Percentiles rank a stretch among this genome's conserved stretches.
These are phyloP conservation scores for Celoporthe dispersa DNA, from an alignment of 2,329 filamentous ascomycete species.

Conservation along the genomic window DNA sequence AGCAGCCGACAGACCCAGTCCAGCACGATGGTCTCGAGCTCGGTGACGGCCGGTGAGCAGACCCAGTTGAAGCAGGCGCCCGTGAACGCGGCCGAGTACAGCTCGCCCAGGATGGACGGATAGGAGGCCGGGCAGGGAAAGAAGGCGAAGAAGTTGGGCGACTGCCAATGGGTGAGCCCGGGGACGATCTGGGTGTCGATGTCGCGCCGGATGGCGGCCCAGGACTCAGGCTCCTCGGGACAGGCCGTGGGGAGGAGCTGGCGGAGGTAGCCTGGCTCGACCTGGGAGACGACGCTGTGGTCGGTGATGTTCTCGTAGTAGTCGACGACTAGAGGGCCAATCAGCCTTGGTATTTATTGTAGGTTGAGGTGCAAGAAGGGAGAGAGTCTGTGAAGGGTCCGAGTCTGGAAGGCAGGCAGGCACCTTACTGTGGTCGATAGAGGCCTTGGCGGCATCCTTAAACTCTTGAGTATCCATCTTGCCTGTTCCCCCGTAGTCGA, in stretches of 20 bases:
- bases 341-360: slow-evolving; percentile 11
- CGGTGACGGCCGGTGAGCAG: slow-evolving; percentile 88
- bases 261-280: slow-evolving; percentile 84
- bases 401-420: no score
- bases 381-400: no score
- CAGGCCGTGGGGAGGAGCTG: slow-evolving; percentile 73
- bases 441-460: slow-evolving; percentile 73
- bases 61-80: slow-evolving; percentile 97
- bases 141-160: slow-evolving; percentile 94
- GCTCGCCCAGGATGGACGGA: slow-evolving; percentile 85
- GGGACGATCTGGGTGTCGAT: slow-evolving; percentile 87
- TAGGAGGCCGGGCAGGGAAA: slow-evolving; percentile 84
- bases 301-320: slow-evolving; percentile 80
- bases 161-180: slow-evolving; percentile 91
- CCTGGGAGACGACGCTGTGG: slow-evolving; percentile 74
- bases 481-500: no score
- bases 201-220: slow-evolving; percentile 80
- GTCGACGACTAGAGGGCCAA: slow-evolving; percentile 64
- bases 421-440: slow-evolving; percentile 84
- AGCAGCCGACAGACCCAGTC: slow-evolving; percentile 87
- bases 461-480: slow-evolving; percentile 82
- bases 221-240: slow-evolving; percentile 71
- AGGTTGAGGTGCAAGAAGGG: slow-evolving; percentile 9
- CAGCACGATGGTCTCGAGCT: slow-evolving; percentile 89
- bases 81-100: slow-evolving; percentile 88